phyloP scores from a whole-genome alignment of 2,329 filamentous ascomycete genomes.

The Neodidymelliopsis sp. region DNA sequence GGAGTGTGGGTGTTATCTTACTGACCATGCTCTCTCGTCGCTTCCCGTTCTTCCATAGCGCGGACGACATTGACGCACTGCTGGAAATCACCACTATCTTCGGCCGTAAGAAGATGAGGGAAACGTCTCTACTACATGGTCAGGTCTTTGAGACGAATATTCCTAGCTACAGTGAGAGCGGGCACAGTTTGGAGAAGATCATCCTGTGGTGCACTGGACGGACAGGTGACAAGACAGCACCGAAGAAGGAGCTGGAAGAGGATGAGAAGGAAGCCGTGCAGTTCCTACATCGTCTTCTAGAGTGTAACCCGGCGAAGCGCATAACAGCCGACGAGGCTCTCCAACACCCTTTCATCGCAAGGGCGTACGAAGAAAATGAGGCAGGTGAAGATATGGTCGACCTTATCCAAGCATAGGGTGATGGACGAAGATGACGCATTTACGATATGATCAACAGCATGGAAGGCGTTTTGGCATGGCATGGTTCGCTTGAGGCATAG shows the following conservation, averaged over 20 bases:
- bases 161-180: slow-evolving; percentile 84
- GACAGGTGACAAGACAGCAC: slow-evolving; percentile 60
- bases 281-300: slow-evolving; percentile 76
- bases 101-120: slow-evolving; percentile 82
- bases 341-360: slow-evolving; percentile 71
- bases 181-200: slow-evolving; percentile 91
- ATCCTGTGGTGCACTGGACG: slow-evolving; percentile 93
- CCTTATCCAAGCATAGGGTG: slow-evolving; percentile 31
- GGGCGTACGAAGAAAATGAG: slow-evolving; percentile 39
- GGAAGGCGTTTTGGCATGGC: slow-evolving; percentile 27
- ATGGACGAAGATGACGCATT: slow-evolving; percentile 21
- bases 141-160: slow-evolving; percentile 93
- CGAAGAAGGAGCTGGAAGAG: slow-evolving; percentile 61
- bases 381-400: slow-evolving; percentile 47
- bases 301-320: slow-evolving; percentile 75
- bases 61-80: slow-evolving; percentile 97
- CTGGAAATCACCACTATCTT: slow-evolving; percentile 98
- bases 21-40: slow-evolving; percentile 91
- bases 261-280: slow-evolving; percentile 77
- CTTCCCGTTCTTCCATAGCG: slow-evolving; percentile 98
- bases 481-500: slow-evolving; percentile 27
- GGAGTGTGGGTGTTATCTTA: slow-evolving; percentile 96
- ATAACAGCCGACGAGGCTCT: slow-evolving; percentile 80
- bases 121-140: slow-evolving; percentile 82
- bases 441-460: slow-evolving; percentile 33